phyloP scores from a whole-genome alignment of 2,329 filamentous ascomycete species.

The Cytospora leucostoma region DNA sequence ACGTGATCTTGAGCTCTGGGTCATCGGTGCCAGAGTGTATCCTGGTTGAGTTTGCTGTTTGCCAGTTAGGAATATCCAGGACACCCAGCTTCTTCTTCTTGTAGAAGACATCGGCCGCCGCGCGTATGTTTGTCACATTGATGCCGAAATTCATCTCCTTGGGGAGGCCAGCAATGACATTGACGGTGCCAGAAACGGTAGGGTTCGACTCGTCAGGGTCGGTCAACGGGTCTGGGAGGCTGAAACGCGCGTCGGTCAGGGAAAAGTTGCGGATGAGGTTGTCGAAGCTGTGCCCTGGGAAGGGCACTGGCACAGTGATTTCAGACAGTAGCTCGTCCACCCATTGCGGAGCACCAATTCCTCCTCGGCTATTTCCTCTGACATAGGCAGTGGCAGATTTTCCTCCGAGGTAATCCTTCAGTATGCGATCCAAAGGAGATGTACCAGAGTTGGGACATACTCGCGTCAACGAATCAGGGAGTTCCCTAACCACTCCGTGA shows the following conservation, averaged over 20 bases:
- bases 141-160: slow-evolving; percentile 85
- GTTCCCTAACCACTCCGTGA: slow-evolving; percentile 68
- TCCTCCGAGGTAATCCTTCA: slow-evolving; percentile 81
- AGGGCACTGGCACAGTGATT: slow-evolving; percentile 79
- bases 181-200: slow-evolving; percentile 78
- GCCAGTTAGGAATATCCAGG: slow-evolving; percentile 80
- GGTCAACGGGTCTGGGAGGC: slow-evolving; percentile 77
- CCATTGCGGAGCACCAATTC: slow-evolving; percentile 75
- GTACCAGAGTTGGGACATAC: slow-evolving; percentile 74
- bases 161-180: slow-evolving; percentile 77
- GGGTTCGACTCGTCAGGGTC: slow-evolving; percentile 73
- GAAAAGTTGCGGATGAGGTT: slow-evolving; percentile 86
- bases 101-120: slow-evolving; percentile 80
- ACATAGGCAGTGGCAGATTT: slow-evolving; percentile 79
- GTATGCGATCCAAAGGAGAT: slow-evolving; percentile 81
- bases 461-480: slow-evolving; percentile 72
- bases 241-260: slow-evolving; percentile 81
- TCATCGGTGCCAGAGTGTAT: slow-evolving; percentile 59
- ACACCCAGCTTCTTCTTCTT: slow-evolving; percentile 75
- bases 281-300: slow-evolving; percentile 80
- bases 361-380: slow-evolving; percentile 70
- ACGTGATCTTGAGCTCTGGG: slow-evolving; percentile 70
- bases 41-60: slow-evolving; percentile 77
- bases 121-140: slow-evolving; percentile 73
- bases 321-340: slow-evolving; percentile 77